phyloP scores from a whole-genome alignment of 345 rosid genomes.

The Gossypioides kirkii region DNA sequence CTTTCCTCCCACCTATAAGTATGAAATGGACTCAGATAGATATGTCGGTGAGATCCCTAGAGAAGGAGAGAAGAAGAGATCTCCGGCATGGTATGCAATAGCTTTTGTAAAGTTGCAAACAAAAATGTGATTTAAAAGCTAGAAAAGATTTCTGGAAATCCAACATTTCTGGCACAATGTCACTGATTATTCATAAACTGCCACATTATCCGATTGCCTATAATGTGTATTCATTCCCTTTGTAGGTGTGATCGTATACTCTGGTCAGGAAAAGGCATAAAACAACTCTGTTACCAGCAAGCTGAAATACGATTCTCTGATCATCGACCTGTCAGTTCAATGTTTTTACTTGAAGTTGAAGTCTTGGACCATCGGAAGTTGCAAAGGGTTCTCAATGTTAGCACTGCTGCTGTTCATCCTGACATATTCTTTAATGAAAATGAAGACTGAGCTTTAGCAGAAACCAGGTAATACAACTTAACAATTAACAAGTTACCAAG shows the following conservation, averaged over 20 bases:
- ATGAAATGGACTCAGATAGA: constrained; percentile 75
- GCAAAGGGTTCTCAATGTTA: constrained; percentile 67
- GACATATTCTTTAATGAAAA: constrained; percentile 43
- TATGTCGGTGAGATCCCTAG: constrained; percentile 73
- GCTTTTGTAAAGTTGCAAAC: background rate
- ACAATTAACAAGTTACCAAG: background rate
- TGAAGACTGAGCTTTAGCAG: constrained; percentile 16
- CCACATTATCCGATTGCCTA: background rate
- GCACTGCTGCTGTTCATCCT: constrained; percentile 70
- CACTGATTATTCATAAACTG: background rate
- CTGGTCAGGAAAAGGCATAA: constrained; percentile 80
- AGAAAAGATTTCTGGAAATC: background rate
- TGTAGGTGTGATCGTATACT: constrained; percentile 92
- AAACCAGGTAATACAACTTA: constrained; percentile 25
- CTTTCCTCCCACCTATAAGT: constrained; percentile 94
- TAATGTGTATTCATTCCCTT: background rate
- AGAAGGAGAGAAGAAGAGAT: constrained; percentile 91
- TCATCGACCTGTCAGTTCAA: constrained; percentile 93
- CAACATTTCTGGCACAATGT: background rate
- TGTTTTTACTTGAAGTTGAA: constrained; percentile 68
- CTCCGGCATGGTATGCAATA: constrained; percentile 84
- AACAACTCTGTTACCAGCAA: constrained; percentile 65
- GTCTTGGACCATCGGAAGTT: constrained; percentile 76
- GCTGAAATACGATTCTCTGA: constrained; percentile 68
- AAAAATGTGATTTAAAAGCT: background rate